Percentiles rank a stretch among this genome's conserved stretches.
Conservation (phyloP, 805 yeast genomes). For the Candida ipomoeae region DNA sequence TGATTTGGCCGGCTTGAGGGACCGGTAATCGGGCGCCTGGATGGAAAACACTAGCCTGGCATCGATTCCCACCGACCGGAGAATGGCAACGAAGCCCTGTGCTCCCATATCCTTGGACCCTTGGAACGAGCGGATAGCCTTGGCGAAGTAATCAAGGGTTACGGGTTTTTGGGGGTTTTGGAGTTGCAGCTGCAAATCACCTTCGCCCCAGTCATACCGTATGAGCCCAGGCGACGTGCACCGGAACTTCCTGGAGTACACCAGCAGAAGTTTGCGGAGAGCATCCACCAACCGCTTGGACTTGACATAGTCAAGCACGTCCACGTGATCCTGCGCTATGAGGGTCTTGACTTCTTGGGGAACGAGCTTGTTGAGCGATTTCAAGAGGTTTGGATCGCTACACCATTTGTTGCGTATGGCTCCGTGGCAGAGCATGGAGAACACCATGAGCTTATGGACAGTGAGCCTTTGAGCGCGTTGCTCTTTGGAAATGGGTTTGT, state of each 20-base stretch:
- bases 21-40: slow-evolving; percentile 76
- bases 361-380: slow-evolving; percentile 40
- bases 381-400: slow-evolving; percentile 42
- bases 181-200: slow-evolving; percentile 2
- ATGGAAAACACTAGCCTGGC: slow-evolving; percentile 76
- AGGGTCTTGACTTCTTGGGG: slow-evolving; percentile 46
- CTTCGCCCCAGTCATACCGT: slow-evolving; percentile 34
- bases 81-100: slow-evolving; percentile 78
- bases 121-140: slow-evolving; percentile 38
- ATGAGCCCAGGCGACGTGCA: slow-evolving; percentile 40
- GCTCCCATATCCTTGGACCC: slow-evolving; percentile 82
- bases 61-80: slow-evolving; percentile 66
- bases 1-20: slow-evolving; percentile 12
- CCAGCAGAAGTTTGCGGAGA: slow-evolving; percentile 57
- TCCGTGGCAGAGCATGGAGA: slow-evolving; percentile 64
- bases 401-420: slow-evolving; percentile 72
- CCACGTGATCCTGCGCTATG: slow-evolving; percentile 26
- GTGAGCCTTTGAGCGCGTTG: slow-evolving; percentile 51
- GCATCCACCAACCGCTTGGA: slow-evolving; percentile 75
- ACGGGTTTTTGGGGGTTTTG: slow-evolving; percentile 20
- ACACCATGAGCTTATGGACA: slow-evolving; percentile 57
- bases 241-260: slow-evolving; percentile 56
- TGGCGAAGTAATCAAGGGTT: slow-evolving; percentile 40
- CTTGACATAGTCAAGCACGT: slow-evolving; percentile 34
- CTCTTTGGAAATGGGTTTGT: slow-evolving; percentile 44